Evolutionary conservation across 371 early-diverging fungal genomes (phyloP), one percentile per base, ranked within the genome.

Genomic region (Funneliformis caledonium): DNA sequence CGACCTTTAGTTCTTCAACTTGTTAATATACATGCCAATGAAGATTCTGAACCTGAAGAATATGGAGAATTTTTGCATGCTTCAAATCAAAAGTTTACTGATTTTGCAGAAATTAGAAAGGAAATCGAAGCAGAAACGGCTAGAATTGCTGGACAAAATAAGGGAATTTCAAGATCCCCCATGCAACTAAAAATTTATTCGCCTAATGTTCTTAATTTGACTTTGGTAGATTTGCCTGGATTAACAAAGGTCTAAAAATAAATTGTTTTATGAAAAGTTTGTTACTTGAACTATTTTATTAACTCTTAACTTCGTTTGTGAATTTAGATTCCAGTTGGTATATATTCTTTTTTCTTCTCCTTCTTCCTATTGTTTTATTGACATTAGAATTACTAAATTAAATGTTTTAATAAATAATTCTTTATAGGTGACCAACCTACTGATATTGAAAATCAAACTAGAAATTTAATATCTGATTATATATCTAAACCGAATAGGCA

Each of bases 181-280:
- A 97, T 98, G 77, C 94, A 96, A 82, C 88, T 98, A 72, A 95
- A 95, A 84, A 93, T 97, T 62, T 92, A 90, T 83, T 95, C 95
- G 2, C 89, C 93, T 43, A 92, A 94, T 60, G 96, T 96, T n/a
- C 89, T 97, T 52, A 96, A 94, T 72, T 83, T 98, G 76, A 98
- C 97, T 8, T 86, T 98, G 42, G 96, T 97, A 26, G 98, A 98
- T 88, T 86, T 98, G 72, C 98, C 98, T 8, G 98, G 98, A 22
- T 86, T 98, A 70, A 95, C 96, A 79, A 96, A 96, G 91, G 93
- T 92, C 75, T 11, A 33, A 16, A 14, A 31, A 37, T 37, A 37
- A 37, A 37, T 37, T 43, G 10, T 60, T 48, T 26, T 14, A 31
- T 3, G 12, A 59, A 65, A 33, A 42, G 9, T 61, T 6, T 60